Percentiles rank a stretch among this genome's conserved stretches.
phyloP scores from a whole-genome alignment of 176 grass and related monocot genomes.

The Avena insularis region DNA sequence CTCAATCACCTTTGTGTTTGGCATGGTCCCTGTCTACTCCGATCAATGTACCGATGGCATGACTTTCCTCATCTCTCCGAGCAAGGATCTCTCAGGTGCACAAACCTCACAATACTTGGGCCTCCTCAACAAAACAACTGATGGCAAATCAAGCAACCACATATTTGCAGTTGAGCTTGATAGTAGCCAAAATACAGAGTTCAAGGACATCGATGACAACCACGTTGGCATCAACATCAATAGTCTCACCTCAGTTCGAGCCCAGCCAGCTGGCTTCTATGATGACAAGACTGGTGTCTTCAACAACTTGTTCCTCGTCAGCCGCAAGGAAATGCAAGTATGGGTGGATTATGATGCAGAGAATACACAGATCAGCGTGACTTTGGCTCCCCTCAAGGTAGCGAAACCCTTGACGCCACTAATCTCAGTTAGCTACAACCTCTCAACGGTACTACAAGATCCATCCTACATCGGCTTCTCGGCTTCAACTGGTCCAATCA shows the following conservation, averaged over 20 bases:
- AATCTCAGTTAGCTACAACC: neutral
- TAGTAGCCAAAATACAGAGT: conserved; percentile 9
- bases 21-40: conserved; percentile 1
- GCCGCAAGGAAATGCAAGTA: conserved; percentile 30
- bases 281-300: neutral
- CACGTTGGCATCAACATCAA: conserved; percentile 43
- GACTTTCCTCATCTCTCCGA: conserved; percentile 27
- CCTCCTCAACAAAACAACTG: conserved; percentile 20
- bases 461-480: conserved; percentile 29
- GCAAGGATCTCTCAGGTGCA: conserved; percentile 5
- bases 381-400: conserved; percentile 20
- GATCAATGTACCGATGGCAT: conserved; percentile 17
- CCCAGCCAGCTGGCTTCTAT: conserved; percentile 9
- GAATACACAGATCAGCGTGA: neutral
- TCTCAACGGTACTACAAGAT: conserved; percentile 26
- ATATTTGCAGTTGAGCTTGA: conserved; percentile 37
- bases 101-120: conserved; percentile 28
- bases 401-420: conserved; percentile 37
- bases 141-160: conserved; percentile 21
- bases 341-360: conserved; percentile 39
- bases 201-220: conserved; percentile 37
- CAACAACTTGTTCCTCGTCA: neutral
- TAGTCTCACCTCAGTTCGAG: neutral
- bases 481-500: neutral
- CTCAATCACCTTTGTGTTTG: conserved; percentile 21